phyloP scores from a whole-genome alignment of 1,284 basidiomycete species.

The Pseudozyma tsukubaensis region DNA sequence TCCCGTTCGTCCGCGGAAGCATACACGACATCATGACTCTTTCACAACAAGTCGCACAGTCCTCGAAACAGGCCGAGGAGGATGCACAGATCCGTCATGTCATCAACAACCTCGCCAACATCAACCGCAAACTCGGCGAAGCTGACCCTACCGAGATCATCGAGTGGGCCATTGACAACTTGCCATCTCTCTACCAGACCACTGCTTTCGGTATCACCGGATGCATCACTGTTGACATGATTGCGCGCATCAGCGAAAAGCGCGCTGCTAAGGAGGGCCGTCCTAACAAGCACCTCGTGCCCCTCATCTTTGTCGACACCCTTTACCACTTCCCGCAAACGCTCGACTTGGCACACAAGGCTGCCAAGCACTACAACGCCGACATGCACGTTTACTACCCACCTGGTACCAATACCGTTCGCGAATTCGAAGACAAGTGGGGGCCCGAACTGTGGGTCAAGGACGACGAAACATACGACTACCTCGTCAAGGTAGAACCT shows the following conservation, averaged over 20 bases:
- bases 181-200: constrained; percentile 67
- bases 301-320: constrained; percentile 76
- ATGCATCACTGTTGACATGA: constrained; percentile 67
- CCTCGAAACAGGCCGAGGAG: constrained; percentile 43
- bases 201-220: constrained; percentile 68
- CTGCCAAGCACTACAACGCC: constrained; percentile 80
- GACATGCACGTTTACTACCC: constrained; percentile 85
- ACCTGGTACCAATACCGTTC: constrained; percentile 76
- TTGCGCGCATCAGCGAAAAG: constrained; percentile 59
- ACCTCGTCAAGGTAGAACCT: constrained; percentile 94
- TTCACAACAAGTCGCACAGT: constrained; percentile 38
- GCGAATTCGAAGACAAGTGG: constrained; percentile 84
- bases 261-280: constrained; percentile 46
- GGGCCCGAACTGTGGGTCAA: constrained; percentile 88
- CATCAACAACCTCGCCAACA: constrained; percentile 55
- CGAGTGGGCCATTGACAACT: constrained; percentile 67
- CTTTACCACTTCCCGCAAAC: constrained; percentile 97
- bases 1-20: neutral
- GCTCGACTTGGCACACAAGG: constrained; percentile 83
- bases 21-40: constrained; percentile 25
- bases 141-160: constrained; percentile 64
- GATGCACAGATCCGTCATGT: constrained; percentile 49
- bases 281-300: constrained; percentile 61
- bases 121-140: constrained; percentile 64
- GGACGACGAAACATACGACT: constrained; percentile 91